These are phyloP conservation scores for Juncus effusus DNA, from an alignment of 176 grass and related monocot genomes.

Conservation along the genomic window DNA sequence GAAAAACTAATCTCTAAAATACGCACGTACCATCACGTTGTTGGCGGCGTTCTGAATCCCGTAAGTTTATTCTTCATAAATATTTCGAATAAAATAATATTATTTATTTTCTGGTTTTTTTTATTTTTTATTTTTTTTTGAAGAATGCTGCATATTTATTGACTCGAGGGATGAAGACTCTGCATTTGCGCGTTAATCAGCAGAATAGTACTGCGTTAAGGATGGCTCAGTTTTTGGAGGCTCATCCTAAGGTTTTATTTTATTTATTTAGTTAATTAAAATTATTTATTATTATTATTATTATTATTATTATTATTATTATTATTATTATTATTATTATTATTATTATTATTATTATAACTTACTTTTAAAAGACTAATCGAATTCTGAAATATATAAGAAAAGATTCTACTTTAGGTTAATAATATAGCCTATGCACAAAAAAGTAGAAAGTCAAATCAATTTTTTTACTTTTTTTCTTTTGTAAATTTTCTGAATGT, in stretches of 20 bases:
- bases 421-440: too few relatives aligned
- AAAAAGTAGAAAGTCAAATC: too few relatives aligned
- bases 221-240: constrained; percentile 99
- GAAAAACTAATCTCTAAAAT: constrained; percentile 46
- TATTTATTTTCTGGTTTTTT: too few relatives aligned
- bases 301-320: not conserved
- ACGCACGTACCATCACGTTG: constrained; percentile 58
- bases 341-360: too few relatives aligned
- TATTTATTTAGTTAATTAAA: too few relatives aligned
- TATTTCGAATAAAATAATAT: too few relatives aligned
- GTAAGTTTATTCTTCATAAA: constrained; percentile 27
- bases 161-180: constrained; percentile 94
- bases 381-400: too few relatives aligned
- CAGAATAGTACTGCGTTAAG: constrained; percentile 86
- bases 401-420: too few relatives aligned
- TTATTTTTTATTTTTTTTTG: constrained; percentile 3
- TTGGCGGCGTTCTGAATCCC: constrained; percentile 76
- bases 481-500: too few relatives aligned
- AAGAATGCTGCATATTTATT: constrained; percentile 99
- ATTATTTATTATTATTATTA: constrained; percentile 4
- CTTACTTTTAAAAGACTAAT: too few relatives aligned
- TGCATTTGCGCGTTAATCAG: constrained; percentile 93
- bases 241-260: constrained; percentile 77
- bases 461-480: too few relatives aligned
- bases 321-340: too few relatives aligned